Conservation (phyloP, 768 basidiomycete species). For the Boletus rex-veris region DNA sequence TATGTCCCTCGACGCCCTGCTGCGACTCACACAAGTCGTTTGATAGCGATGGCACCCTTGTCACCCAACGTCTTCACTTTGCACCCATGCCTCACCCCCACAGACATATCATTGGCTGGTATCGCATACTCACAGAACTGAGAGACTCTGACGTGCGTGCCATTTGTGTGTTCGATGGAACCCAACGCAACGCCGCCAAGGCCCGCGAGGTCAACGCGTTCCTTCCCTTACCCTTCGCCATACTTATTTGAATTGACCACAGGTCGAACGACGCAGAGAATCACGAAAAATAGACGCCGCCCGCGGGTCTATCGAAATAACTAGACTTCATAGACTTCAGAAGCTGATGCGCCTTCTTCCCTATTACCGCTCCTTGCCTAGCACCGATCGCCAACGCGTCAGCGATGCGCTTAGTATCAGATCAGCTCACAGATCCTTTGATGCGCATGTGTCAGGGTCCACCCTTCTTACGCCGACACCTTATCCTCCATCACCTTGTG, state of each 20-base stretch:
- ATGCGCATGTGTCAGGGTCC: constrained; percentile 20
- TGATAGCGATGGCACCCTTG: constrained; percentile 76
- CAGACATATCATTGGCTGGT: constrained; percentile 79
- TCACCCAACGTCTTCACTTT: constrained; percentile 81
- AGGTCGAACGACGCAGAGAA: constrained; percentile 58
- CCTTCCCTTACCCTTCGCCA: background rate
- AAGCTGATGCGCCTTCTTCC: constrained; percentile 40
- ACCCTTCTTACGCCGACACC: constrained; percentile 5
- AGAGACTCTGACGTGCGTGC: constrained; percentile 51
- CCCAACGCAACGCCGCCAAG: constrained; percentile 63
- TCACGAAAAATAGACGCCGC: constrained; percentile 44
- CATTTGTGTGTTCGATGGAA: constrained; percentile 81
- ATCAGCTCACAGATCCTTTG: constrained; percentile 5
- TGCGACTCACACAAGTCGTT: background rate
- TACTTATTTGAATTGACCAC: constrained; percentile 3
- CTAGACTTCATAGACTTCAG: constrained; percentile 53
- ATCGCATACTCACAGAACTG: constrained; percentile 62
- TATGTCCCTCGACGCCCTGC: background rate
- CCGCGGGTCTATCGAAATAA: constrained; percentile 56
- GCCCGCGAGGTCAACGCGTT: constrained; percentile 55
- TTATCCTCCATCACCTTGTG: constrained; percentile 1
- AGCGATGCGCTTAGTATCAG: constrained; percentile 22
- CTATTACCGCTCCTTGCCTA: constrained; percentile 35
- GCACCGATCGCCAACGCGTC: constrained; percentile 27
- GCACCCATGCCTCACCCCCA: constrained; percentile 57